A percentile compares a stretch with the other conserved stretches of the same genome.
These are phyloP conservation scores for Punica granatum DNA, from an alignment of 345 rosid species.

Conservation along the genomic window DNA sequence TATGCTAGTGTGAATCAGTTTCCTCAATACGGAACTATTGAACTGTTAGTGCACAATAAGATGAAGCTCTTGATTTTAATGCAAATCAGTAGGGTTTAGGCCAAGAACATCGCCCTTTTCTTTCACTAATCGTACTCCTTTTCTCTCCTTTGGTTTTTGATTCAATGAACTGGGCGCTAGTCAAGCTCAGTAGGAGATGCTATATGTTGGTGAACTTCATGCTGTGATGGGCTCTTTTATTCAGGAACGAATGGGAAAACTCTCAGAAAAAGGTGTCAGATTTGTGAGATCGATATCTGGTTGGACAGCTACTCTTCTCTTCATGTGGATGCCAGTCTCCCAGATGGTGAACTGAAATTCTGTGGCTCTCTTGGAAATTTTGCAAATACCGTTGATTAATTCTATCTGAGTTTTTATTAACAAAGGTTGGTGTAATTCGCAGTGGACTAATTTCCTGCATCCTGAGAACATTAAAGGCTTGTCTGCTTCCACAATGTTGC, in stretches of 20 bases:
- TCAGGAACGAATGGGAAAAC: conserved; percentile 75
- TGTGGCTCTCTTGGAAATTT: neutral
- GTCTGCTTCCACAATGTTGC: conserved; percentile 77
- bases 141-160: too few relatives aligned
- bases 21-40: too few relatives aligned
- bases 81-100: too few relatives aligned
- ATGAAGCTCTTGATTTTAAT: too few relatives aligned
- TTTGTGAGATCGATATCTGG: conserved; percentile 69
- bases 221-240: conserved; percentile 19
- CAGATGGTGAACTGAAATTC: conserved; percentile 48
- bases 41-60: too few relatives aligned
- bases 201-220: too few relatives aligned
- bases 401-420: neutral
- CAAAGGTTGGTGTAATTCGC: conserved; percentile 10
- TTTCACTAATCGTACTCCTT: too few relatives aligned
- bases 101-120: too few relatives aligned
- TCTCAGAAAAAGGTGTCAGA: conserved; percentile 56
- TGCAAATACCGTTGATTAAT: neutral
- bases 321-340: conserved; percentile 97
- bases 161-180: too few relatives aligned
- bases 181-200: too few relatives aligned
- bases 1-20: too few relatives aligned
- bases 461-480: conserved; percentile 84
- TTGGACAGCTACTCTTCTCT: conserved; percentile 93
- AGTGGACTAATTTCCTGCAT: conserved; percentile 87